Evolutionary conservation across 192 early-diverging fungal genomes (phyloP), one percentile per base, ranked within the genome.

Genomic region (Phlyctochytrium arcticum): DNA sequence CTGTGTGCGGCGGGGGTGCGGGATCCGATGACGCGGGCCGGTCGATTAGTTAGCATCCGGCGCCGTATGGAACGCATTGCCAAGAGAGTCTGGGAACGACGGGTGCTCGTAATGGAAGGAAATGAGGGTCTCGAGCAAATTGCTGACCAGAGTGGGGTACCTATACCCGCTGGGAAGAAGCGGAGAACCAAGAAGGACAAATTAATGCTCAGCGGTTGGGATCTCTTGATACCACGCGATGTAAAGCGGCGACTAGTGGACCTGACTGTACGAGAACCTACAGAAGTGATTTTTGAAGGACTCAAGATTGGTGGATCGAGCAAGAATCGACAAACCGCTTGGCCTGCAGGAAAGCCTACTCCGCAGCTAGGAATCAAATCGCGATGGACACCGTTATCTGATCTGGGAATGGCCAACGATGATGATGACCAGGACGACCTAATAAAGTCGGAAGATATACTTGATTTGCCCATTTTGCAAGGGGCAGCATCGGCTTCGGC

Each of bases 41-140:
- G 54, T 5, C 47, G 54, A 39, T 24, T 66, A 21, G 54, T 66
- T 3, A 66, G 35, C 8, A 57, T 66, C 36, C 51, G 54, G 27
- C 23, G 54, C n/a, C 53, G 64, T 7, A 33, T 66, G 53, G 64
- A 66, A 36, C 34, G 64, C 4, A 26, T 66, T 3, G 64, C 64
- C 0, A 36, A 36, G 12, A 55, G 47, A 35, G 7, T 57, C 5
- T 63, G 61, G 61, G 59, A 47, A 27, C 57, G 36, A 17, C 12
- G 12, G 0, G 15, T n/a, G 12, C 21, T 44, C 15, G 21, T 44
- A 44, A 19, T 27, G 29, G n/a, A 31, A 12, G 21, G 7, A 19
- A 10, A 23, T 21, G 15, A 34, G 27, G 1, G 17, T 12, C n/a
- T n/a, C n/a, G n/a, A n/a, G n/a, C n/a, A n/a, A n/a, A 31, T 23